Percentiles rank a stretch among this genome's conserved stretches.
These are phyloP conservation scores for Cryptosporidium muris DNA, from an alignment of 169 alveolate genomes.

Conservation along the genomic window DNA sequence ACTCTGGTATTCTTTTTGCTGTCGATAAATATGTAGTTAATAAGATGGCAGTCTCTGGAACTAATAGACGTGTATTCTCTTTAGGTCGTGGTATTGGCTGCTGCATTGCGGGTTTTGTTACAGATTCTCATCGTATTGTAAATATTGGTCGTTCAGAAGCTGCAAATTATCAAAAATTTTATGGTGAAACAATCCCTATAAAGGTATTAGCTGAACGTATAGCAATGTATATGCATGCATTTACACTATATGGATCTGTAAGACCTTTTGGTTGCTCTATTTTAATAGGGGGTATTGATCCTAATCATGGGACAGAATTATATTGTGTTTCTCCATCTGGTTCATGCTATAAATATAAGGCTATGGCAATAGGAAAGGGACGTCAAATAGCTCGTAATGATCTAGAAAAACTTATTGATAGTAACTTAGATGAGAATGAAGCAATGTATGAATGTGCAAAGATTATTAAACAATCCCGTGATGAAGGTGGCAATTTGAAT, in stretches of 20 bases:
- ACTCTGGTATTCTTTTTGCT: slow-evolving; percentile 91
- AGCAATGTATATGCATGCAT: slow-evolving; percentile 89
- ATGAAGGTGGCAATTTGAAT: slow-evolving; percentile 73
- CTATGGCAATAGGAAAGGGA: slow-evolving; percentile 94
- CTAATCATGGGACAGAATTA: slow-evolving; percentile 83
- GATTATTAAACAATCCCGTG: slow-evolving; percentile 70
- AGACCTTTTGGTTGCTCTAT: slow-evolving; percentile 95
- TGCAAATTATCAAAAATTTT: slow-evolving; percentile 82
- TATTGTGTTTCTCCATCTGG: slow-evolving; percentile 92
- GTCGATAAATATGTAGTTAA: slow-evolving; percentile 86
- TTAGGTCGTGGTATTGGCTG: slow-evolving; percentile 84
- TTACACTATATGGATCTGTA: slow-evolving; percentile 88
- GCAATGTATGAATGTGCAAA: slow-evolving; percentile 70
- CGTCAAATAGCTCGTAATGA: slow-evolving; percentile 92
- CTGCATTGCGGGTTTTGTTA: slow-evolving; percentile 89
- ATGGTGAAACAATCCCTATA: slow-evolving; percentile 89
- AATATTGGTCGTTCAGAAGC: slow-evolving; percentile 91
- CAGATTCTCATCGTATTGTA: slow-evolving; percentile 92
- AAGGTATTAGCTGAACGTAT: slow-evolving; percentile 91
- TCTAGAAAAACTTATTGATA: slow-evolving; percentile 84
- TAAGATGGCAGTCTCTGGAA: slow-evolving; percentile 83
- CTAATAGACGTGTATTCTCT: slow-evolving; percentile 88
- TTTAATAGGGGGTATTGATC: slow-evolving; percentile 85
- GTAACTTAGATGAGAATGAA: slow-evolving; percentile 70
- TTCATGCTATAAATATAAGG: slow-evolving; percentile 88